Evolutionary conservation across 768 basidiomycete species (phyloP).

Genomic region (Lactarius pseudohatsudake): DNA sequence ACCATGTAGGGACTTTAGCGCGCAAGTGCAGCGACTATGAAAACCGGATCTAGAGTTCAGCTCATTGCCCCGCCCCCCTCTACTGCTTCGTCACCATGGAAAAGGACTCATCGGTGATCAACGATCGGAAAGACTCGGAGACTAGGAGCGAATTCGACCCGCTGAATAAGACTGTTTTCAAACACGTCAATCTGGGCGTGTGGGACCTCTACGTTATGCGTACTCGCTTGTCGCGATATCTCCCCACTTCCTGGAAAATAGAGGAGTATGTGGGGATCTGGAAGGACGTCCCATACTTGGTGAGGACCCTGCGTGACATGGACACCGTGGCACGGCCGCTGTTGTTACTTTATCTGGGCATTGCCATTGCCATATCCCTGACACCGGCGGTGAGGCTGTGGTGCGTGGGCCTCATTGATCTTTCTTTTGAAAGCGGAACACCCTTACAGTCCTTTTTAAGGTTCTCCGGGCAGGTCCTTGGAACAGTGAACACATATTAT

Average conservation of each 20-base stretch:
- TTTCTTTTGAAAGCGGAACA: not conserved
- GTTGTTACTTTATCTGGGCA: conserved; percentile 12
- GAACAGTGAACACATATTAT: conserved; percentile 29
- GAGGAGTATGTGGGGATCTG: not conserved
- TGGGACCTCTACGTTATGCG: conserved; percentile 1
- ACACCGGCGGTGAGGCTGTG: conserved; percentile 18
- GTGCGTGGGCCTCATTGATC: not conserved
- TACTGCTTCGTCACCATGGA: not conserved
- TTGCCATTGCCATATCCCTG: conserved; percentile 1
- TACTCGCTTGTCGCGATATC: not conserved
- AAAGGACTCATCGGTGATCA: not conserved
- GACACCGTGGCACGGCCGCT: conserved; percentile 7
- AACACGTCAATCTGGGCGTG: not conserved
- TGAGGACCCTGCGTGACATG: conserved; percentile 47
- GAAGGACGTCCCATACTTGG: conserved; percentile 25
- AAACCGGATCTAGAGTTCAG: not conserved
- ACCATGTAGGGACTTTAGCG: too few species aligned
- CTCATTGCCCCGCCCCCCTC: too few species aligned
- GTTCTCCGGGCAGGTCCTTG: conserved; percentile 21
- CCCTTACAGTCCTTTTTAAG: conserved; percentile 1
- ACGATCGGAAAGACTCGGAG: not conserved
- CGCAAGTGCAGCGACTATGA: not conserved
- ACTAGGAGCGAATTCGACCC: not conserved
- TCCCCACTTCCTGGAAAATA: not conserved
- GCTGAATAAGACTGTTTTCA: not conserved